These are phyloP conservation scores for Phytophthora sp. DNA, from an alignment of 352 stramenopile genomes.

Conservation along the genomic window DNA sequence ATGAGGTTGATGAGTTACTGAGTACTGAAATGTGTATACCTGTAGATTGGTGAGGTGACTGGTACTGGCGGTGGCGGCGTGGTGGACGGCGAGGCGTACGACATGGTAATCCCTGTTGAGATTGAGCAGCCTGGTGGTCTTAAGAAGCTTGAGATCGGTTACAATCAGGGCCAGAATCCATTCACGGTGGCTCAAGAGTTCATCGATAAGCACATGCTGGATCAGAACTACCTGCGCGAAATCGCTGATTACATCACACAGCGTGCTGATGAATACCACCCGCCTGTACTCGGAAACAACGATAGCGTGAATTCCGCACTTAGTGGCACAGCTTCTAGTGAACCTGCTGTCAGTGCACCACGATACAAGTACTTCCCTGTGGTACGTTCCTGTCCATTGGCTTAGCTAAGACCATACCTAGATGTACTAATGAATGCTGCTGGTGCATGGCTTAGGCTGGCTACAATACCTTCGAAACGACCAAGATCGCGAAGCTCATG, in stretches of 20 bases:
- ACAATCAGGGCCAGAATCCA: conserved; percentile 98
- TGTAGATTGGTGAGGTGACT: conserved; percentile 85
- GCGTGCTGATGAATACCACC: conserved; percentile 77
- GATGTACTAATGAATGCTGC: conserved; percentile 20
- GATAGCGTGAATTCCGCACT: conserved; percentile 33
- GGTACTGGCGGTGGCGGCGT: conserved; percentile 84
- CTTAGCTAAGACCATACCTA: not conserved
- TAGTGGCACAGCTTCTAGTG: conserved; percentile 11
- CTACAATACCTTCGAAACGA: conserved; percentile 94
- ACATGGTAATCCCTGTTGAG: conserved; percentile 97
- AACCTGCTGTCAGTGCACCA: conserved; percentile 7
- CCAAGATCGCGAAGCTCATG: conserved; percentile 92
- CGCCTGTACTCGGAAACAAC: conserved; percentile 67
- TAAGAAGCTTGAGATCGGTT: conserved; percentile 95
- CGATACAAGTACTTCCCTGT: conserved; percentile 77
- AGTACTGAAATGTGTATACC: not conserved
- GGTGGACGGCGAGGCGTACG: conserved; percentile 93
- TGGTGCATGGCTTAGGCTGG: conserved; percentile 48
- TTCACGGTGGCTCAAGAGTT: conserved; percentile 96
- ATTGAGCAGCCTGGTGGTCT: conserved; percentile 94
- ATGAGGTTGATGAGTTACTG: not conserved
- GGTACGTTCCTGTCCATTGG: conserved; percentile 29
- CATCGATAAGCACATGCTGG: conserved; percentile 96
- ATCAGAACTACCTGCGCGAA: conserved; percentile 92
- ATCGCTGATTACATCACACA: conserved; percentile 98